Evolutionary conservation across 306 rosid genomes (phyloP), one percentile per base, ranked within the genome.

Genomic region (Vigna nakashimae): DNA sequence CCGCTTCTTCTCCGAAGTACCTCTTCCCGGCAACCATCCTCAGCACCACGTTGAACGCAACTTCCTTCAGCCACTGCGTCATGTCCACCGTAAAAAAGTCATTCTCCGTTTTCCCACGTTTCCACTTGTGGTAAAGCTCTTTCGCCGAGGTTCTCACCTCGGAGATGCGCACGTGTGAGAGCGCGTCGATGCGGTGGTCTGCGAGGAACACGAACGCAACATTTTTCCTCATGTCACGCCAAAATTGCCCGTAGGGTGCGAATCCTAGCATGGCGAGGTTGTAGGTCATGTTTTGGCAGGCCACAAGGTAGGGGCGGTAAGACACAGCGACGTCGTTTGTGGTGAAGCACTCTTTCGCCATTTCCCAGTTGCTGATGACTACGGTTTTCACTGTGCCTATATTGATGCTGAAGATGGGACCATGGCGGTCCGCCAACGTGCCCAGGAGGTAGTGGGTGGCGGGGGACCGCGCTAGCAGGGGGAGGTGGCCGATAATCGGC

Each of bases 401-500:
- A 5, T 76, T 76, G 56, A 76, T 65, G 32, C 46, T 52, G 34
- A 76, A 76, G 18, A 76, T 0, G 3, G 80, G 74, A 6, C 80
- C 80, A 14, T 51, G 58, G 2, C 6, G 12, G 43, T 76, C 43
- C 1, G 73, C 80, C 45, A 76, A 16, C 3, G 28, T 1, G 9
- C 73, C 80, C 1, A 76, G 7, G 46, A 52, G 2, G 48, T 76
- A 65, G 17, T 76, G 65, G 50, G 73, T 65, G 43, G 65, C 6
- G 1, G 43, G 17, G 30, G 45, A 22, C 4, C 48, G 43, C 45
- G 5, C 30, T 0, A 76, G 1, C 10, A 76, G 45, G 1, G 80
- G 65, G 18, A 76, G 73, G 65, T 76, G 80, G 6, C 80, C 73
- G 4, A 76, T 22, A 28, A 76, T 76, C 18, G 80, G 73, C 73